Evolutionary conservation across 2,329 filamentous ascomycete genomes (phyloP).

Genomic region (Aspergillus nomiae): DNA sequence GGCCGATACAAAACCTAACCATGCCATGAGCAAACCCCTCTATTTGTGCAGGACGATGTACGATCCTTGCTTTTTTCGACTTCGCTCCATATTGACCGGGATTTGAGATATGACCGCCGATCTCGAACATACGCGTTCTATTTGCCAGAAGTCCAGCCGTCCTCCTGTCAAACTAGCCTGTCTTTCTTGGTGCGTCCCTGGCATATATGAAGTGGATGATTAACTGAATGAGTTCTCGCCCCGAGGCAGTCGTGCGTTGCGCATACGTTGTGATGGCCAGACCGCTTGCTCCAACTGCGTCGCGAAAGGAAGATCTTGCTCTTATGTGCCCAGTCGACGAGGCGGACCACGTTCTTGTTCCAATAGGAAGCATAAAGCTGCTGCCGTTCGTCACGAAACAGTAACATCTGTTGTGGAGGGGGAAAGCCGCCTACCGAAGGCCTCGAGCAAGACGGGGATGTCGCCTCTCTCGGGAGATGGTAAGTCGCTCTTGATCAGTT

Average conservation of each 20-base stretch:
- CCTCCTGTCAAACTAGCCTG: conserved; percentile 56
- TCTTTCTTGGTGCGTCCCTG: conserved; percentile 51
- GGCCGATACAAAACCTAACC: conserved; percentile 5
- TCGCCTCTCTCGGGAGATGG: not conserved
- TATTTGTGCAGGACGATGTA: not conserved
- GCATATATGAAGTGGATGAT: not conserved
- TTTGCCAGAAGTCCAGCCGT: conserved; percentile 11
- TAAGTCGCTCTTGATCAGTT: not conserved
- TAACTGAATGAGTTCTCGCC: not conserved
- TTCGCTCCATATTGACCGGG: not conserved
- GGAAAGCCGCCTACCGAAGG: not conserved
- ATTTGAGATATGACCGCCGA: conserved; percentile 1
- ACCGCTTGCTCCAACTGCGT: conserved; percentile 41
- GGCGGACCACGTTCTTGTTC: conserved; percentile 7
- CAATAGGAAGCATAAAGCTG: not conserved
- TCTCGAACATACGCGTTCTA: not conserved
- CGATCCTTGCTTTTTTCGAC: not conserved
- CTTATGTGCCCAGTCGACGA: conserved; percentile 8
- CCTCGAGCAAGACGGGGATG: not conserved
- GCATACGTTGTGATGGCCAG: conserved; percentile 52
- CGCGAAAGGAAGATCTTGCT: conserved; percentile 29
- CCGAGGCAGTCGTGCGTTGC: conserved; percentile 44
- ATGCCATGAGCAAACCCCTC: conserved; percentile 1
- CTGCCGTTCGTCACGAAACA: too few species aligned
- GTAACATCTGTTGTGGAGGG: not conserved